Conservation (phyloP, 2,329 filamentous ascomycete genomes). For the Pestalotiopsis sp. region DNA sequence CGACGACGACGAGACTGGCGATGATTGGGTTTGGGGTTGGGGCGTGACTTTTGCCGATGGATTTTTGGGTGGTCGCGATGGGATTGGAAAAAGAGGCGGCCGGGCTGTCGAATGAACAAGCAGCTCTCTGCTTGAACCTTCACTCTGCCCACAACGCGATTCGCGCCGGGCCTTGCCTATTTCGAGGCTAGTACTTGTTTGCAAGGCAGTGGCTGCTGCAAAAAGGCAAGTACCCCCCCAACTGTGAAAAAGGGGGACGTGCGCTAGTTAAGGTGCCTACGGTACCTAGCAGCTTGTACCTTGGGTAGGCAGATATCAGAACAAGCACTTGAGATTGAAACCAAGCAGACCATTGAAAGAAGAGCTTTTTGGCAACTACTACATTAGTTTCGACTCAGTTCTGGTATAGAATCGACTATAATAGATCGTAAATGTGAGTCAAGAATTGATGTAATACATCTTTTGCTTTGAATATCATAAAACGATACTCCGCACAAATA, state of each 20-base stretch:
- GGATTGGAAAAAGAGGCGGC: constrained; percentile 9
- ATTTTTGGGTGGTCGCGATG: background rate
- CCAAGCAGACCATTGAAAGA: too few relatives aligned
- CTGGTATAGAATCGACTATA: too few relatives aligned
- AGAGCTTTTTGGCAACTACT: too few relatives aligned
- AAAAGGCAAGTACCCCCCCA: background rate
- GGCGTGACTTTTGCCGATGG: background rate
- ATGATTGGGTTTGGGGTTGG: background rate
- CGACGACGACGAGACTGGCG: constrained; percentile 1
- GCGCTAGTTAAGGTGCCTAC: background rate
- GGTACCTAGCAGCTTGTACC: background rate
- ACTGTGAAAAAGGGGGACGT: background rate
- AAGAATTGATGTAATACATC: too few relatives aligned
- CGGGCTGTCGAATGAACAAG: constrained; percentile 11
- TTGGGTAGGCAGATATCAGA: too few relatives aligned
- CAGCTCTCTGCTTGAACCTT: background rate
- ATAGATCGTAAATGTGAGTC: too few relatives aligned
- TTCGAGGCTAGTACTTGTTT: constrained; percentile 2
- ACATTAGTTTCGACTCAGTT: too few relatives aligned
- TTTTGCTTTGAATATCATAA: too few relatives aligned
- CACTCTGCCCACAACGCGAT: constrained; percentile 1
- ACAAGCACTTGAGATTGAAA: too few relatives aligned
- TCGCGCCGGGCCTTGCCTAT: constrained; percentile 4
- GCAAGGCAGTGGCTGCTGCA: background rate
- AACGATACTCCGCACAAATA: too few relatives aligned